Base-by-base conservation (phyloP, 2,329 filamentous ascomycete genomes). In the Tolypocladium tundrense region DNA sequence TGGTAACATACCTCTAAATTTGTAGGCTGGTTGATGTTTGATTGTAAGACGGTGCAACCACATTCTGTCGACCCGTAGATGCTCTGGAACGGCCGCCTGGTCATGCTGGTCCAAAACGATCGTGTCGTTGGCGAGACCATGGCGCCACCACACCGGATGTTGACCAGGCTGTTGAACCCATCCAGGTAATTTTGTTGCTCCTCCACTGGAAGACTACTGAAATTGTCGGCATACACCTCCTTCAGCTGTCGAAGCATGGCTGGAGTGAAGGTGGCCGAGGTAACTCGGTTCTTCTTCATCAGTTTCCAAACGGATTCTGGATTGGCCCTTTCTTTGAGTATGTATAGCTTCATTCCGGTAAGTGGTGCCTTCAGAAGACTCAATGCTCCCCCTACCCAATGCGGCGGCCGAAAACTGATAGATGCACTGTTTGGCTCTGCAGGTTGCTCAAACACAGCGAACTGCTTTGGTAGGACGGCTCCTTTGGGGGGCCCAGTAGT, bases 401-500 rank as follows among this genome's bases (percentile, higher is more conserved):
- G 60, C 4, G 58, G 54, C 3, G 64, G 62, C 3, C 63, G 62
- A 51, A 57, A 63, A 48, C 55, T 59, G 42, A 66, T 24, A 8
- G 58, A 54, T 13, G 57, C 57, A 42, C 53, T 54, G 10, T 56
- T 58, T 19, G 57, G 45, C 6, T 55, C 35, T 2, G 55, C 58
- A 8, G 58, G 43, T 0, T 52, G 53, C 2, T 41, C 24, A 19
- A 54, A 55, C 2, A 43, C 42, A 21, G 59, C 53, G 51, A 54
- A 61, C 16, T 43, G 43, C 19, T 59, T 48, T 2, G 62, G 62
- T 61, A 96, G 75, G 24, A 90, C 79, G 1, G 91, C 88, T 59
- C 88, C 88, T 72, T 91, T 91, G 54, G 88, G 88, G 66, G 85
- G 79, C 27, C 88, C 88, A 0, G 88, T 91, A 1, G 88, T 91